phyloP scores from a whole-genome alignment of 2,329 filamentous ascomycete genomes.

The Exophiala alcalophila region DNA sequence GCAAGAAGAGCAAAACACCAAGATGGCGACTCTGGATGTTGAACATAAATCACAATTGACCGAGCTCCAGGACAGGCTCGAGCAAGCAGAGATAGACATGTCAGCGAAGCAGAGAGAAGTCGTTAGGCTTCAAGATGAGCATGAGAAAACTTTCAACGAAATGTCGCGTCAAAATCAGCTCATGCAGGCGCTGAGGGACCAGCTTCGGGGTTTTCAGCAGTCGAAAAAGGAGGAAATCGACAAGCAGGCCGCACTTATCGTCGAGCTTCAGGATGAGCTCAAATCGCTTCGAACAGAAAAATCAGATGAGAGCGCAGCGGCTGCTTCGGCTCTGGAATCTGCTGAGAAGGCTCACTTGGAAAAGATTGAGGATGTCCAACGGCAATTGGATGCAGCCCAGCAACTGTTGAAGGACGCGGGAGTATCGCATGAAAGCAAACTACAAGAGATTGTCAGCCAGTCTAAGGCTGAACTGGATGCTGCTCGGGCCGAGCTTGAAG shows the following conservation, averaged over 20 bases:
- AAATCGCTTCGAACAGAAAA: slow-evolving; percentile 19
- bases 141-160: slow-evolving; percentile 20
- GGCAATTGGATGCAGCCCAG: slow-evolving; percentile 38
- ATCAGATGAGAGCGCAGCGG: slow-evolving; percentile 31
- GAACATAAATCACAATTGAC: slow-evolving; percentile 20
- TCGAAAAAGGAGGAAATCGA: slow-evolving; percentile 16
- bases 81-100: slow-evolving; percentile 14
- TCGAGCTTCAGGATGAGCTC: slow-evolving; percentile 20
- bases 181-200: slow-evolving; percentile 20
- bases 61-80: slow-evolving; percentile 15
- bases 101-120: slow-evolving; percentile 23
- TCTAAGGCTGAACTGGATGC: slow-evolving; percentile 35
- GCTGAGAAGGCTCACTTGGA: slow-evolving; percentile 18
- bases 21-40: slow-evolving; percentile 14
- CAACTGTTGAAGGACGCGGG: slow-evolving; percentile 36
- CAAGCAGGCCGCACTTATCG: slow-evolving; percentile 9
- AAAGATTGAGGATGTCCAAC: slow-evolving; percentile 15
- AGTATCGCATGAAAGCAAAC: slow-evolving; percentile 32
- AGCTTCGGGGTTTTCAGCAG: slow-evolving; percentile 19
- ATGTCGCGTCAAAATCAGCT: slow-evolving; percentile 22
- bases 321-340: slow-evolving; percentile 32
- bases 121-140: slow-evolving; percentile 19
- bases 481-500: slow-evolving; percentile 33
- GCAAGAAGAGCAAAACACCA: slow-evolving; percentile 23
- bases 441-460: slow-evolving; percentile 34